Evolutionary conservation across 768 basidiomycete genomes (phyloP), one percentile per base, ranked within the genome.

Genomic region (Candolleomyces efflorescens): DNA sequence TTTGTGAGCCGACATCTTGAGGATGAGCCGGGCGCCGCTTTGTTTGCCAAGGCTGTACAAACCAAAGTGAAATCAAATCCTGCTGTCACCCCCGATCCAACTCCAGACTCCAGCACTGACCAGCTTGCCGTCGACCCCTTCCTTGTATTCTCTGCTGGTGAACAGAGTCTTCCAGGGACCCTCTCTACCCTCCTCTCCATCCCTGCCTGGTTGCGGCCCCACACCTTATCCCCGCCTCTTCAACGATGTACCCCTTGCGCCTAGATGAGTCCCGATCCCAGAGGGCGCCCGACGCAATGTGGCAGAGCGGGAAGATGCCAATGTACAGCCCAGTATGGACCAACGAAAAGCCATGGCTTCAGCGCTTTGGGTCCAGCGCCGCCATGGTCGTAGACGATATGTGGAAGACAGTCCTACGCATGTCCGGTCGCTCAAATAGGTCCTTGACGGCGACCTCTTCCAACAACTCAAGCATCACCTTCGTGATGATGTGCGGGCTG

Each of bases 401-500:
- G 52, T 46, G 53, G 44, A 59, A 38, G 38, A 13, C 52, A n/a
- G 23, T 59, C 18, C 18, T 54, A 15, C 58, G 53, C 2, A 20
- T 53, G 18, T 58, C 56, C 20, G 44, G 53, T 13, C 41, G 53
- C 24, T 48, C 51, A 18, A 18, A 53, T 27, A n/a, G 51, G 11
- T 38, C 58, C 2, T 52, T 59, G 12, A 54, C 26, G 17, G 53
- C 53, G 17, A 38, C 51, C n/a, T 37, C 58, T 32, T 52, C 58
- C 32, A 51, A 43, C 23, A 54, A 47, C 36, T 77, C 78, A 37
- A 75, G 71, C 45, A 60, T 68, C 27, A 65, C 73, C 32, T 98
- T 99, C 74, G 74, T 94, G 48, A 71, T 90, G 55, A 79, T 96
- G 36, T 99, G 97, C 69, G 73, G 77, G 17, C 78, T 98, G 20